Conservation (phyloP, 2,329 filamentous ascomycete genomes). For the Decorospora gaudefroyi region DNA sequence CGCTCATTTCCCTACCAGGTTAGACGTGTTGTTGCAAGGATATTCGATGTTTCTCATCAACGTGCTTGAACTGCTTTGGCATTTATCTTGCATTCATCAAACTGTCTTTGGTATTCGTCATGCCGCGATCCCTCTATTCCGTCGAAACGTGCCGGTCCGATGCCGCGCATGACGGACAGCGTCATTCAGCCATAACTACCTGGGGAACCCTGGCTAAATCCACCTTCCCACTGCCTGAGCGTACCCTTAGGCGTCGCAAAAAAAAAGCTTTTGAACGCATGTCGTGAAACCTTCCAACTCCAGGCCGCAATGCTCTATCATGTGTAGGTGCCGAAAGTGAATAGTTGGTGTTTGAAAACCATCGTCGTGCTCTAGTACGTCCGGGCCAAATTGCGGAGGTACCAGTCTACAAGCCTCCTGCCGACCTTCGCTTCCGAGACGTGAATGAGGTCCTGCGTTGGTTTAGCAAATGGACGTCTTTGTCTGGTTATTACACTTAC, state of each 20-base stretch:
- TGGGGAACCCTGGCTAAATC: conserved; percentile 17
- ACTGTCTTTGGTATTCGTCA: conserved; percentile 22
- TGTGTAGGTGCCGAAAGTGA: conserved; percentile 21
- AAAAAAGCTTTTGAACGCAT: conserved; percentile 43
- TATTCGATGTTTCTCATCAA: too few relatives aligned
- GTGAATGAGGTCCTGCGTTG: conserved; percentile 83
- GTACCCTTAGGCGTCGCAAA: conserved; percentile 19
- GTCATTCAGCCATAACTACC: conserved; percentile 14
- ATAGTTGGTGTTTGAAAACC: conserved; percentile 8
- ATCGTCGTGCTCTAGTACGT: conserved; percentile 69
- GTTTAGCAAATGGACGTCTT: conserved; percentile 27
- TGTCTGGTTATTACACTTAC: conserved; percentile 59
- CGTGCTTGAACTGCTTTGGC: background rate
- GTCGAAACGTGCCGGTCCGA: conserved; percentile 19
- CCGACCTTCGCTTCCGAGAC: conserved; percentile 99
- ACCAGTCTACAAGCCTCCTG: conserved; percentile 97
- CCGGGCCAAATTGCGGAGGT: conserved; percentile 92
- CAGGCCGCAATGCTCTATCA: conserved; percentile 45
- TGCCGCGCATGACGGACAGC: conserved; percentile 16
- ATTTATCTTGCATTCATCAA: conserved; percentile 14
- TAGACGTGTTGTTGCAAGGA: conserved; percentile 6
- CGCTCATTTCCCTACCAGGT: conserved; percentile 27
- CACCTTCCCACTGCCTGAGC: conserved; percentile 17
- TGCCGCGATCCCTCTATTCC: conserved; percentile 16
- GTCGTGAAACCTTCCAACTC: conserved; percentile 40